Conservation (phyloP, 345 rosid species). For the Gossypium ekmanianum region DNA sequence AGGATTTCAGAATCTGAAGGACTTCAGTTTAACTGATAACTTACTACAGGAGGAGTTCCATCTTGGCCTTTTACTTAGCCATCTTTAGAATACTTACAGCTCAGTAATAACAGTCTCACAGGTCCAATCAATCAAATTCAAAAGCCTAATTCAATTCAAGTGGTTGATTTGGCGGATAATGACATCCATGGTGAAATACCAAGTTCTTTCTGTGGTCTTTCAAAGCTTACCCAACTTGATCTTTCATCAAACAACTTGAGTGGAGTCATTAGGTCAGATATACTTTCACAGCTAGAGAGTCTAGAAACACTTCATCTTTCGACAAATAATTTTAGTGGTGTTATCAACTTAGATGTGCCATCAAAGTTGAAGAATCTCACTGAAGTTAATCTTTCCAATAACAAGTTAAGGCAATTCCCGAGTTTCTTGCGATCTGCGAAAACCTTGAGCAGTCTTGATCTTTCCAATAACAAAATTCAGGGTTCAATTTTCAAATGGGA, state of each 20-base stretch:
- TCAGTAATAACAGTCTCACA: neutral
- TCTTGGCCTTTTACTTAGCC: slow-evolving; percentile 18
- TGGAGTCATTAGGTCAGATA: neutral
- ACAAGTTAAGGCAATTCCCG: neutral
- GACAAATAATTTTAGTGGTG: neutral
- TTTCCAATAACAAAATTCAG: slow-evolving; percentile 6
- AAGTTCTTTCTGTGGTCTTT: neutral
- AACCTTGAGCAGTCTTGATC: neutral
- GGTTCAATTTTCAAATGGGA: neutral
- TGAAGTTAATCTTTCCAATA: too few species aligned
- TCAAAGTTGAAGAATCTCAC: too few species aligned
- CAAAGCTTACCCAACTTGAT: neutral
- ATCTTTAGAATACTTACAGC: neutral
- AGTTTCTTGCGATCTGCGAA: neutral
- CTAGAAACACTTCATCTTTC: neutral
- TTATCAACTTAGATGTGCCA: too few species aligned
- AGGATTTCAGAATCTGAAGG: neutral
- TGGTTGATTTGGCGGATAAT: neutral
- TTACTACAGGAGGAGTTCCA: slow-evolving; percentile 22
- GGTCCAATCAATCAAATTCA: neutral
- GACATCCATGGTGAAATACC: slow-evolving; percentile 1
- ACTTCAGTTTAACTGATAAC: neutral
- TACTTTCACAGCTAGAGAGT: neutral
- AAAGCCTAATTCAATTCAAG: neutral
- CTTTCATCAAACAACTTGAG: slow-evolving; percentile 6